phyloP scores from a whole-genome alignment of 805 yeast species.

The Starmerella roubikii region DNA sequence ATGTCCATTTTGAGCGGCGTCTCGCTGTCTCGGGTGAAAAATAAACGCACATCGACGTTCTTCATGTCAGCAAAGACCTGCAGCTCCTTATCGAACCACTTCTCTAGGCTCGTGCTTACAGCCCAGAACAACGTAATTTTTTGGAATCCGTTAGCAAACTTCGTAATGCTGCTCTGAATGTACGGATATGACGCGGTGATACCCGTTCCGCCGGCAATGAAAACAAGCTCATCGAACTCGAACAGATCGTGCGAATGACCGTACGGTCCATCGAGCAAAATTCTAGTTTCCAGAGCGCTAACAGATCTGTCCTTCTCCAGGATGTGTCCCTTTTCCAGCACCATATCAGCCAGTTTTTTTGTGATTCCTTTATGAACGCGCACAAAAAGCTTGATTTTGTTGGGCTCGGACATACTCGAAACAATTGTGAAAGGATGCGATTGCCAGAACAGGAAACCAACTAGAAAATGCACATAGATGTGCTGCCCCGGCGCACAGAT shows the following conservation, averaged over 20 bases:
- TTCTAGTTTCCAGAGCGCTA: conserved; percentile 7
- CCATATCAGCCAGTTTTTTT: conserved; percentile 15
- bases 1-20: conserved; percentile 6
- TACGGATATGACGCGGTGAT: conserved; percentile 34
- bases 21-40: neutral
- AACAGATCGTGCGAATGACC: conserved; percentile 40
- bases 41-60: conserved; percentile 11
- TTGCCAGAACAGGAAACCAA: conserved; percentile 46
- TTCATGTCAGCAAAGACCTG: conserved; percentile 19
- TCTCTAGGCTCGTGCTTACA: conserved; percentile 6
- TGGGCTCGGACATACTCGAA: conserved; percentile 8
- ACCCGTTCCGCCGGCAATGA: conserved; percentile 66
- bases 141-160: conserved; percentile 21
- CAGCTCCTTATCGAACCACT: conserved; percentile 37
- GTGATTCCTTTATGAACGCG: conserved; percentile 43
- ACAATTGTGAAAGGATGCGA: conserved; percentile 55
- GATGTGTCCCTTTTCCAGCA: neutral
- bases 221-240: conserved; percentile 40
- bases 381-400: conserved; percentile 16
- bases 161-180: conserved; percentile 23
- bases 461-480: conserved; percentile 39
- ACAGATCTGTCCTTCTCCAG: conserved; percentile 1
- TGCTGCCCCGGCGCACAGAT: conserved; percentile 38
- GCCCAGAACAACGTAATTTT: conserved; percentile 13
- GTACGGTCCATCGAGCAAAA: conserved; percentile 54